Evolutionary conservation across 192 early-diverging fungal species (phyloP).

Genomic region (Coemansia sp.): DNA sequence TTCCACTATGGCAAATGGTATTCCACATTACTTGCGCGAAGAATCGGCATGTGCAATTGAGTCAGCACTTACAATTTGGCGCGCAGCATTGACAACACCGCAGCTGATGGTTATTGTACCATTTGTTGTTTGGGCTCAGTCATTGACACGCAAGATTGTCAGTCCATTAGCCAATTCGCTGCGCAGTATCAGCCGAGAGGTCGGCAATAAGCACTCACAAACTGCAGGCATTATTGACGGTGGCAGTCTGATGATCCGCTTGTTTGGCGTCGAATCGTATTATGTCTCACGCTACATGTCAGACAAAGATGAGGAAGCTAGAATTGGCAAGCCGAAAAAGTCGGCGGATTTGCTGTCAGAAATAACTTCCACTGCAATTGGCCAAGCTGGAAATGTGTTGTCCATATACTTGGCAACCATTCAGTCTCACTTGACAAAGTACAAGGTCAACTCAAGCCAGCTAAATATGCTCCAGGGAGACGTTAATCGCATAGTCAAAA

Average conservation of each 20-base stretch:
- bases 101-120: slow-evolving; percentile 18
- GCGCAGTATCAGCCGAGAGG: background rate
- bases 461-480: background rate
- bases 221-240: slow-evolving; percentile 43
- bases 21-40: background rate
- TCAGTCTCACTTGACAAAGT: slow-evolving; percentile 8
- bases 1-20: background rate
- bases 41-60: background rate
- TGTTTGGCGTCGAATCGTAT: slow-evolving; percentile 60
- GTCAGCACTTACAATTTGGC: background rate
- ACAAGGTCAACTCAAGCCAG: background rate
- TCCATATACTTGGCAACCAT: slow-evolving; percentile 2
- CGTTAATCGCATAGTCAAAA: background rate
- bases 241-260: slow-evolving; percentile 70
- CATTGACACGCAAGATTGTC: background rate
- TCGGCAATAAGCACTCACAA: background rate
- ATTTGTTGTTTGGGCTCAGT: slow-evolving; percentile 2
- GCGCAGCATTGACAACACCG: background rate
- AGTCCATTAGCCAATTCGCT: background rate
- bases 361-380: slow-evolving; percentile 49
- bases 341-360: slow-evolving; percentile 65
- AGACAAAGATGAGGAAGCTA: slow-evolving; percentile 63
- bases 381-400: slow-evolving; percentile 34
- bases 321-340: slow-evolving; percentile 55
- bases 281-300: slow-evolving; percentile 61